Evolutionary conservation across 2,329 filamentous ascomycete genomes (phyloP).

Genomic region (Alternaria solani): DNA sequence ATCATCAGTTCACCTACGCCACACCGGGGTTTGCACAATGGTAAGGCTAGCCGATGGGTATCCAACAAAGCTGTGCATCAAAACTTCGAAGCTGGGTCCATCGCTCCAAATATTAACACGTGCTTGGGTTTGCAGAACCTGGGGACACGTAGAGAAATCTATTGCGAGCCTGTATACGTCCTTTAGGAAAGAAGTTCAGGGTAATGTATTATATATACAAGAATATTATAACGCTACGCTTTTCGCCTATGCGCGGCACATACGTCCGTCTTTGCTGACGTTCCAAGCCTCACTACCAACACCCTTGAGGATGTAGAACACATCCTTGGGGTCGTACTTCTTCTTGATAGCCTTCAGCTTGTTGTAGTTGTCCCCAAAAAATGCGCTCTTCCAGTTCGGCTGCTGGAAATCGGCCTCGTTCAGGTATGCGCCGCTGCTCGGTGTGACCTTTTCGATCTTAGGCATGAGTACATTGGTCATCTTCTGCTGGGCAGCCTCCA

Average conservation of each 20-base stretch:
- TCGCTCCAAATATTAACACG: not conserved
- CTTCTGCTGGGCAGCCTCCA: conserved; percentile 17
- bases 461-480: conserved; percentile 38
- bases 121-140: not conserved
- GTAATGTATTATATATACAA: not conserved
- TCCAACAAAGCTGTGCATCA: not conserved
- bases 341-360: conserved; percentile 30
- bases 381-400: conserved; percentile 33
- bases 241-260: conserved; percentile 17
- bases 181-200: not conserved
- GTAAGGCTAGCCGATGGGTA: not conserved
- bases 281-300: conserved; percentile 36
- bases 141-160: not conserved
- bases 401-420: conserved; percentile 42
- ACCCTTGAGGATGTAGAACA: conserved; percentile 30
- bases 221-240: not conserved
- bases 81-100: not conserved
- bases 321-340: conserved; percentile 29
- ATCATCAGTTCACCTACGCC: not conserved
- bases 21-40: not conserved
- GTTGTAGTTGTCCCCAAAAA: conserved; percentile 35
- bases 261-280: conserved; percentile 18
- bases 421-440: conserved; percentile 38
- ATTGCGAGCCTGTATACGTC: not conserved
- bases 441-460: conserved; percentile 30